A percentile compares a stretch with the other conserved stretches of the same genome.
Evolutionary conservation across 176 grass and related monocot species (phyloP).

Genomic region (Phyllostachys edulis): DNA sequence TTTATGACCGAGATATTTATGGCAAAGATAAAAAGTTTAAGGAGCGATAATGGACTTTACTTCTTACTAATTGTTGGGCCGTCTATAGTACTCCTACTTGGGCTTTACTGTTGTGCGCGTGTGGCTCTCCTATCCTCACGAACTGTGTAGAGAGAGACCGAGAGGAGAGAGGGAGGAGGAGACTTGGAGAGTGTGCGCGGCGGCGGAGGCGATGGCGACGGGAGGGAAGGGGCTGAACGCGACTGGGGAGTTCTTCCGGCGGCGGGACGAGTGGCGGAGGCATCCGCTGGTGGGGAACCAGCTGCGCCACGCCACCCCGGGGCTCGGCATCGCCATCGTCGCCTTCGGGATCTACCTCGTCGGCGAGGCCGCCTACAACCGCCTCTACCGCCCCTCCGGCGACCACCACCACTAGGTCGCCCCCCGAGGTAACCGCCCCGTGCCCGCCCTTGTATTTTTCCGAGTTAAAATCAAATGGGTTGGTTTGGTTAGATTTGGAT

Average conservation of each 20-base stretch:
- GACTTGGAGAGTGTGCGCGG: neutral
- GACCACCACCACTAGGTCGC: conserved; percentile 46
- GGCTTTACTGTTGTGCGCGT: conserved; percentile 12
- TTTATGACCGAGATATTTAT: too few relatives aligned
- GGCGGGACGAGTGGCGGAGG: conserved; percentile 87
- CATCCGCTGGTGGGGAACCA: conserved; percentile 83
- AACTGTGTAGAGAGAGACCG: neutral
- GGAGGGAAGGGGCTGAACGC: conserved; percentile 60
- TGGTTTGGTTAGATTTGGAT: neutral
- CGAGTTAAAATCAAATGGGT: neutral
- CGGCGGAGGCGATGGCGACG: conserved; percentile 50
- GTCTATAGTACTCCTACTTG: neutral
- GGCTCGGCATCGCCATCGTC: conserved; percentile 92
- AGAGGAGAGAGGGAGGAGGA: neutral
- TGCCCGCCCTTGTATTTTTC: neutral
- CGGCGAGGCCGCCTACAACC: conserved; percentile 87
- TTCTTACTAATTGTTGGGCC: too few relatives aligned
- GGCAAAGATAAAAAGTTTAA: too few relatives aligned
- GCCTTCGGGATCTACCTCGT: conserved; percentile 95
- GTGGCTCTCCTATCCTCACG: neutral
- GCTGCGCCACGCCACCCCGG: conserved; percentile 72
- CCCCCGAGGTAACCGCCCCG: conserved; percentile 1
- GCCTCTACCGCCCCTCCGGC: conserved; percentile 43
- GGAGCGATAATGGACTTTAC: too few relatives aligned
- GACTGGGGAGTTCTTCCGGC: conserved; percentile 93